phyloP scores from a whole-genome alignment of 805 yeast genomes.

The Pichia kluyveri region DNA sequence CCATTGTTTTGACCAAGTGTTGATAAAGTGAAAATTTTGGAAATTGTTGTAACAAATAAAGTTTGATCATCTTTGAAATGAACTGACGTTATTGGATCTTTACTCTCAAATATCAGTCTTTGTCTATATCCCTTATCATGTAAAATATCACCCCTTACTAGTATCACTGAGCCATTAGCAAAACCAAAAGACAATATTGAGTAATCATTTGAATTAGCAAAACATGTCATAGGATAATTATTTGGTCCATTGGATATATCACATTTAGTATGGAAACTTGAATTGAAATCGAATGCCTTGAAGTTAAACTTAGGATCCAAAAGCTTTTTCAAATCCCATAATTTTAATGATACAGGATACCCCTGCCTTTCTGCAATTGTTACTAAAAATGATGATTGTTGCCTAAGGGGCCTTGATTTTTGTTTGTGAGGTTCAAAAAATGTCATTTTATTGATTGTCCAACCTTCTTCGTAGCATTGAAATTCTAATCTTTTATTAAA shows the following conservation, averaged over 20 bases:
- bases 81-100: constrained; percentile 76
- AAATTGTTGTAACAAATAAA: constrained; percentile 67
- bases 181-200: constrained; percentile 69
- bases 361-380: constrained; percentile 74
- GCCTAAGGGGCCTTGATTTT: constrained; percentile 4
- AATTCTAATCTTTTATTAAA: constrained; percentile 43
- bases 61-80: constrained; percentile 46
- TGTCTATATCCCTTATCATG: constrained; percentile 90
- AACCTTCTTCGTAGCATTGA: constrained; percentile 56
- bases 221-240: constrained; percentile 68
- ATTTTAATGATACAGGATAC: constrained; percentile 52
- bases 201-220: constrained; percentile 44
- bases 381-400: constrained; percentile 29
- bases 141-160: constrained; percentile 79
- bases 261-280: constrained; percentile 50
- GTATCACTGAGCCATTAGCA: constrained; percentile 73
- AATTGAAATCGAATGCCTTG: constrained; percentile 24
- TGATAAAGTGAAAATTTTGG: constrained; percentile 58
- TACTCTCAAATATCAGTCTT: constrained; percentile 61
- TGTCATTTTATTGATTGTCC: constrained; percentile 51
- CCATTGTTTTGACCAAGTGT: constrained; percentile 77
- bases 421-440: constrained; percentile 13
- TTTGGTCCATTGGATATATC: constrained; percentile 63
- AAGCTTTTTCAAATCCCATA: constrained; percentile 64
- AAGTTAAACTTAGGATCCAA: constrained; percentile 15